Percentiles rank a stretch among this genome's conserved stretches.
These are phyloP conservation scores for Coffea eugenioides DNA, from an alignment of 257 asterid species.

Conservation along the genomic window DNA sequence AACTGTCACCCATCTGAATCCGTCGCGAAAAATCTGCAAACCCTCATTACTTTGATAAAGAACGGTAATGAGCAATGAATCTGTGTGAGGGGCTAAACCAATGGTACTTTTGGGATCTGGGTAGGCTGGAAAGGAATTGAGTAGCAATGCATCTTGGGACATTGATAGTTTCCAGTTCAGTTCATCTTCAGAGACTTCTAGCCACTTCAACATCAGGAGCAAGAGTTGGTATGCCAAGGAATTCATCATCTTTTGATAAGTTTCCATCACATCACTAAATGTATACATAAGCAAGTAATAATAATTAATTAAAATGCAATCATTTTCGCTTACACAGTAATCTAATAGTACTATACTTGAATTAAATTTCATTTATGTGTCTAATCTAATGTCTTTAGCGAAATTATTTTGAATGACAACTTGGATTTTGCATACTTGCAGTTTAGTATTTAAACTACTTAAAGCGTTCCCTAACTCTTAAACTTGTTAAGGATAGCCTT, in stretches of 20 bases:
- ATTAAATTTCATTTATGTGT: not conserved
- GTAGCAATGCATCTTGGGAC: slow-evolving; percentile 60
- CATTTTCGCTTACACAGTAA: not conserved
- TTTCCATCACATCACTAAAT: slow-evolving; percentile 47
- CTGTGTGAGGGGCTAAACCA: slow-evolving; percentile 87
- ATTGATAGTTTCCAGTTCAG: slow-evolving; percentile 19
- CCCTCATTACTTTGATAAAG: slow-evolving; percentile 72
- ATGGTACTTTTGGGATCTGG: slow-evolving; percentile 68
- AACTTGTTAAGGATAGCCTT: not conserved
- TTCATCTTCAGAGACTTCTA: slow-evolving; percentile 38
- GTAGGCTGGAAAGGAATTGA: slow-evolving; percentile 79
- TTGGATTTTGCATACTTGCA: not conserved
- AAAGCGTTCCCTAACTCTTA: not conserved
- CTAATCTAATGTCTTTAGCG: not conserved
- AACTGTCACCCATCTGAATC: slow-evolving; percentile 49
- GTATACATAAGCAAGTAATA: not conserved
- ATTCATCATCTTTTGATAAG: slow-evolving; percentile 61
- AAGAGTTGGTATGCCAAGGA: slow-evolving; percentile 46
- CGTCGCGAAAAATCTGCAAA: slow-evolving; percentile 56
- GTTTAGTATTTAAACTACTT: not conserved
- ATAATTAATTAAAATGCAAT: not conserved
- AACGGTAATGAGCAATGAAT: slow-evolving; percentile 62
- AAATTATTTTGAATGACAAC: too few species aligned
- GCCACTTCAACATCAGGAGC: slow-evolving; percentile 41
- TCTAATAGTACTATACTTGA: too few species aligned